Percentiles rank a stretch among this genome's conserved stretches.
Conservation (phyloP, 2,329 filamentous ascomycete species). For the Parafenestella ontariensis region DNA sequence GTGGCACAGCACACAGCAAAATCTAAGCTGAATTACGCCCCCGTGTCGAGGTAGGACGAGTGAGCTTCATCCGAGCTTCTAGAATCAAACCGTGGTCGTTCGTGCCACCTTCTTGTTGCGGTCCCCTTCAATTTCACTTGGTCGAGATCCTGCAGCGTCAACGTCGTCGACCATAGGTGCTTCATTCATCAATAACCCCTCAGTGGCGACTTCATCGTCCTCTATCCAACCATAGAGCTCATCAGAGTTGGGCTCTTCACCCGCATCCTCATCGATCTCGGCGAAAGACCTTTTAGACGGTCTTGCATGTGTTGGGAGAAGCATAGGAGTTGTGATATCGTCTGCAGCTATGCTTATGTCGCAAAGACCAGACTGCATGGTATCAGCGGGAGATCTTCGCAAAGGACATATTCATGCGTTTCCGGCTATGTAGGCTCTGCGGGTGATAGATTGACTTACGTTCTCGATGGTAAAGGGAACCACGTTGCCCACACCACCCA, state of each 20-base stretch:
- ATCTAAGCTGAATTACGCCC: neutral
- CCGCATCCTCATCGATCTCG: constrained; percentile 66
- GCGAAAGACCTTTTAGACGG: constrained; percentile 64
- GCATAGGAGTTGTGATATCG: constrained; percentile 37
- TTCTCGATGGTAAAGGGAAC: constrained; percentile 58
- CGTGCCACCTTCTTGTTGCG: constrained; percentile 36
- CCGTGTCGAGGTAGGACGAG: neutral
- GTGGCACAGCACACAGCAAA: constrained; percentile 16
- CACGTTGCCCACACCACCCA: constrained; percentile 55
- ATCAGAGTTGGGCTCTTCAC: constrained; percentile 66
- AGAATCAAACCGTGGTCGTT: constrained; percentile 27
- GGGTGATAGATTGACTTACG: constrained; percentile 51
- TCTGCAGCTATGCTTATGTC: constrained; percentile 39
- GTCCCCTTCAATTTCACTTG: constrained; percentile 27
- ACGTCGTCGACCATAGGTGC: constrained; percentile 16
- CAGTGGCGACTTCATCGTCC: constrained; percentile 60
- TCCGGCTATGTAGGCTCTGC: constrained; percentile 31
- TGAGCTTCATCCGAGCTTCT: neutral
- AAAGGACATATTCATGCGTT: constrained; percentile 14
- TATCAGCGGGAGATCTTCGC: constrained; percentile 31
- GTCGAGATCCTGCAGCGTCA: constrained; percentile 20
- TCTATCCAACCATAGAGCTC: constrained; percentile 78
- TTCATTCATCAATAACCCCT: constrained; percentile 49
- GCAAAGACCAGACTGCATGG: constrained; percentile 40
- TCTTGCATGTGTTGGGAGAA: constrained; percentile 36